Percentiles rank a stretch among this genome's conserved stretches.
These are phyloP conservation scores for Boeremia exigua DNA, from an alignment of 2,329 filamentous ascomycete species.

Conservation along the genomic window DNA sequence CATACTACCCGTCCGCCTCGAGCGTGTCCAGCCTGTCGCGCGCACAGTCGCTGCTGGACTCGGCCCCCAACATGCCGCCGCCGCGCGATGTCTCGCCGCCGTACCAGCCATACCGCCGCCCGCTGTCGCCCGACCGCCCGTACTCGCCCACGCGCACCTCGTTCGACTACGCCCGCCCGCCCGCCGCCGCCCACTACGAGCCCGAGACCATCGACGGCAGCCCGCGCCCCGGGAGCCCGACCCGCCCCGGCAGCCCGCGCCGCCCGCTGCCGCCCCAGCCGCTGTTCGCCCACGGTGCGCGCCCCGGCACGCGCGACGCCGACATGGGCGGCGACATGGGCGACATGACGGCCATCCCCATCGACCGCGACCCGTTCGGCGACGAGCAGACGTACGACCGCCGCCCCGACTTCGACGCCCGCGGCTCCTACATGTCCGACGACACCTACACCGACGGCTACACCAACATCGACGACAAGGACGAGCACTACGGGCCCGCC, in stretches of 20 bases:
- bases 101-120: slow-evolving; percentile 64
- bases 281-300: slow-evolving; percentile 69
- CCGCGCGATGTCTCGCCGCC: slow-evolving; percentile 66
- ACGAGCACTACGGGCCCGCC: slow-evolving; percentile 84
- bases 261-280: slow-evolving; percentile 86
- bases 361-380: slow-evolving; percentile 59
- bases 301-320: slow-evolving; percentile 53
- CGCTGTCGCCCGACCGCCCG: slow-evolving; percentile 60
- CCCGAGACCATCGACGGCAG: slow-evolving; percentile 87
- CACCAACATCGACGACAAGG: slow-evolving; percentile 60
- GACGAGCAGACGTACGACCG: slow-evolving; percentile 75
- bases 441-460: slow-evolving; percentile 63
- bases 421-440: slow-evolving; percentile 67
- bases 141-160: slow-evolving; percentile 61
- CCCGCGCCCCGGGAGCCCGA: slow-evolving; percentile 87
- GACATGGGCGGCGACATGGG: slow-evolving; percentile 64
- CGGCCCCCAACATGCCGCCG: slow-evolving; percentile 59
- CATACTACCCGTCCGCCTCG: slow-evolving; percentile 57
- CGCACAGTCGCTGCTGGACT: slow-evolving; percentile 58
- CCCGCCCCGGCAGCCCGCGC: slow-evolving; percentile 74
- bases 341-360: slow-evolving; percentile 74
- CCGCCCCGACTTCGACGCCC: slow-evolving; percentile 65
- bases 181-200: slow-evolving; percentile 74
- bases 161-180: slow-evolving; percentile 72
- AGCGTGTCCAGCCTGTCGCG: slow-evolving; percentile 53